A percentile compares a stretch with the other conserved stretches of the same genome.
These are phyloP conservation scores for Talaromyces sp. DNA, from an alignment of 2,329 filamentous ascomycete genomes.

Conservation along the genomic window DNA sequence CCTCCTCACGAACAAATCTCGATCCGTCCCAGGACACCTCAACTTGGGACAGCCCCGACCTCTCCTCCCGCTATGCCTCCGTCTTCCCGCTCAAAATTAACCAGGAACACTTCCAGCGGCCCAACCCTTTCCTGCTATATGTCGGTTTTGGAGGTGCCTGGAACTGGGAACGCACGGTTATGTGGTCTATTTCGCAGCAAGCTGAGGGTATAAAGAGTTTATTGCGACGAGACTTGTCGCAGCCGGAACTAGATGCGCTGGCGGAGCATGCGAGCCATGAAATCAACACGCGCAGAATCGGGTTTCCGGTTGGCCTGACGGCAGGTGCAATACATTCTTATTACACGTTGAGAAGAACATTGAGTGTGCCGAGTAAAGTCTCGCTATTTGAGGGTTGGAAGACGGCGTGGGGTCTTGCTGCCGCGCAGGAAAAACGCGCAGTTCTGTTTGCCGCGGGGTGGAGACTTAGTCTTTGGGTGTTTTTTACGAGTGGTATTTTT, in stretches of 20 bases:
- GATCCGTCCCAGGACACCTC: conserved; percentile 9
- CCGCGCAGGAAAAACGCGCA: neutral
- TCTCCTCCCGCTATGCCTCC: conserved; percentile 12
- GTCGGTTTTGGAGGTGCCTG: neutral
- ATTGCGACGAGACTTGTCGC: conserved; percentile 11
- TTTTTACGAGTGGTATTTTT: conserved; percentile 11
- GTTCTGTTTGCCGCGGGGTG: neutral
- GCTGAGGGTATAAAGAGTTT: conserved; percentile 4
- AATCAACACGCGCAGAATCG: conserved; percentile 6
- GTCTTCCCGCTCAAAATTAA: conserved; percentile 14
- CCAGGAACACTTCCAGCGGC: conserved; percentile 11
- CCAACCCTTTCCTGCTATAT: conserved; percentile 12
- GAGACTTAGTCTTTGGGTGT: conserved; percentile 8
- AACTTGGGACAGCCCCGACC: conserved; percentile 16
- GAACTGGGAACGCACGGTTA: conserved; percentile 13
- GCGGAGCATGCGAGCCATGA: conserved; percentile 15
- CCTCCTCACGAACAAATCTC: neutral
- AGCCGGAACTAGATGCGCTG: conserved; percentile 13
- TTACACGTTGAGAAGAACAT: conserved; percentile 1
- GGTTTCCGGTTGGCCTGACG: conserved; percentile 5
- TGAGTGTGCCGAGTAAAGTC: neutral
- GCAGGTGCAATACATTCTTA: conserved; percentile 10
- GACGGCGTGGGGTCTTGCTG: neutral
- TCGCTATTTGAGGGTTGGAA: neutral
- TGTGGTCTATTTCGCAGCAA: conserved; percentile 6